These are phyloP conservation scores for Amphirosellinia nigrospora DNA, from an alignment of 495 filamentous ascomycete species.

Conservation along the genomic window DNA sequence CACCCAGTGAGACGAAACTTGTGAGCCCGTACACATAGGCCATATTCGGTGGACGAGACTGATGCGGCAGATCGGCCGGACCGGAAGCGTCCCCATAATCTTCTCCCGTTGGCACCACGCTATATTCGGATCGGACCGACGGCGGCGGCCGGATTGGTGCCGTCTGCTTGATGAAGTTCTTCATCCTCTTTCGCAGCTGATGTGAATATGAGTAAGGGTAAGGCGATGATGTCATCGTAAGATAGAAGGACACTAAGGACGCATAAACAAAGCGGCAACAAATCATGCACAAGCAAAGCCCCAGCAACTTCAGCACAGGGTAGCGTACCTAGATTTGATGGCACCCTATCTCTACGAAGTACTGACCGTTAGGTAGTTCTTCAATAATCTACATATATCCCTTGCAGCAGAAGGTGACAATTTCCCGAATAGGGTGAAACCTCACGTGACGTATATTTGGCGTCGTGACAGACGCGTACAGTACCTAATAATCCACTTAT, in stretches of 20 bases:
- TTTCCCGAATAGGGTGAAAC: neutral
- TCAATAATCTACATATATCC: too few species aligned
- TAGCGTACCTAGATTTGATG: neutral
- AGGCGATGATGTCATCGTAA: constrained; percentile 5
- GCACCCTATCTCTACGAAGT: neutral
- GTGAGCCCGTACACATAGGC: constrained; percentile 37
- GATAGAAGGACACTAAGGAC: neutral
- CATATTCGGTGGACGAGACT: constrained; percentile 18
- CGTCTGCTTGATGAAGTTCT: constrained; percentile 32
- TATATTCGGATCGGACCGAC: constrained; percentile 10
- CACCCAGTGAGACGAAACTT: constrained; percentile 34
- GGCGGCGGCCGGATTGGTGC: constrained; percentile 30
- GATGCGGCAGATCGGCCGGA: neutral
- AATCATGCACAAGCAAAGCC: neutral
- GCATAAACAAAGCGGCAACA: neutral
- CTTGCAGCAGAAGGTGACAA: neutral
- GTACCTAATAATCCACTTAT: neutral
- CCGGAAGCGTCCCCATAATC: neutral
- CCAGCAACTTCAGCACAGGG: neutral
- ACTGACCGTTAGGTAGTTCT: too few species aligned
- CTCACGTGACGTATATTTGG: neutral
- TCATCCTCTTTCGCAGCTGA: constrained; percentile 10
- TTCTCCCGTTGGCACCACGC: neutral
- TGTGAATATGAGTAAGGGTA: too few species aligned
- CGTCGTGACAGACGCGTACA: neutral